These are phyloP conservation scores for Barnettozyma siamensis DNA, from an alignment of 805 yeast species.

Conservation along the genomic window DNA sequence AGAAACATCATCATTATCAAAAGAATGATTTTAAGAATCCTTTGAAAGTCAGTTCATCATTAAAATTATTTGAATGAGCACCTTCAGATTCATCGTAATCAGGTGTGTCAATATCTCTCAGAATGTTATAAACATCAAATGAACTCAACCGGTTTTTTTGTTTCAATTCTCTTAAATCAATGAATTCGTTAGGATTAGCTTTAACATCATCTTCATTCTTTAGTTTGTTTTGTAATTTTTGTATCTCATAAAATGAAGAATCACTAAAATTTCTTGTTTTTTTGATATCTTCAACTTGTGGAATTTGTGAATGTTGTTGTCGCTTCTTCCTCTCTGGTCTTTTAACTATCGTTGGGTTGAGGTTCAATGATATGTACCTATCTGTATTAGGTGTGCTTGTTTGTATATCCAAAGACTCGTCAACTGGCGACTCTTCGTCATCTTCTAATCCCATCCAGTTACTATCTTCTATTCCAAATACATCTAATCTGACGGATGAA, in stretches of 20 bases:
- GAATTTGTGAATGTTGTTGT: not conserved
- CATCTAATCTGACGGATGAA: constrained; percentile 27
- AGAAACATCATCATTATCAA: not conserved
- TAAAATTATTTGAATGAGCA: constrained; percentile 1
- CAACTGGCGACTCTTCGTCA: constrained; percentile 6
- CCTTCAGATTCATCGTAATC: constrained; percentile 1
- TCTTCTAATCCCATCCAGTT: constrained; percentile 50
- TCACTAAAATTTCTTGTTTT: constrained; percentile 8
- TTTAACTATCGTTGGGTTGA: constrained; percentile 17
- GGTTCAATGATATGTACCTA: constrained; percentile 20
- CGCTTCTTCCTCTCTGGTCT: constrained; percentile 1
- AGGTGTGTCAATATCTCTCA: constrained; percentile 11
- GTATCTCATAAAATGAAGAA: constrained; percentile 7
- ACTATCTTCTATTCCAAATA: constrained; percentile 27
- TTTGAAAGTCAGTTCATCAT: constrained; percentile 14
- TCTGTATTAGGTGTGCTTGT: constrained; percentile 20
- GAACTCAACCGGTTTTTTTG: constrained; percentile 17
- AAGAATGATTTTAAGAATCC: constrained; percentile 20
- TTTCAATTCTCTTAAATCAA: constrained; percentile 5
- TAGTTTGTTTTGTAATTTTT: constrained; percentile 7
- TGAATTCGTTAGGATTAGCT: constrained; percentile 1
- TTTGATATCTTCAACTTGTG: not conserved
- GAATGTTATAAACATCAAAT: constrained; percentile 20
- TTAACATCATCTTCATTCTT: constrained; percentile 1
- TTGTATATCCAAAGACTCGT: not conserved